phyloP scores from a whole-genome alignment of 768 basidiomycete species.

The Roridomyces roridus region DNA sequence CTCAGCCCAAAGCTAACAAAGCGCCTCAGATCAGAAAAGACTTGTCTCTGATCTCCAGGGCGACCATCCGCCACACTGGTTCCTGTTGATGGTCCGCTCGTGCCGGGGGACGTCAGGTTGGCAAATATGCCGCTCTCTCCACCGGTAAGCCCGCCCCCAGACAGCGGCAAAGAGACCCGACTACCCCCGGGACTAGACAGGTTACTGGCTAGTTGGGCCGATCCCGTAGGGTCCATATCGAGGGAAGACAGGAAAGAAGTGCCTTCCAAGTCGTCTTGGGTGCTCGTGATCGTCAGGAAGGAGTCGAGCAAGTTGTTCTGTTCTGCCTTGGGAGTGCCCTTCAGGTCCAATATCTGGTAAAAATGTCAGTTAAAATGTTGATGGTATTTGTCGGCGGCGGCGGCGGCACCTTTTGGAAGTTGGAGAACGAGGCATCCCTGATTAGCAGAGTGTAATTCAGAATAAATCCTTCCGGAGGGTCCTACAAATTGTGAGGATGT shows the following conservation, averaged over 20 bases:
- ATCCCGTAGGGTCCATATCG: slow-evolving; percentile 89
- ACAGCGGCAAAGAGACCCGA: slow-evolving; percentile 58
- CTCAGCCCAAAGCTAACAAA: slow-evolving; percentile 90
- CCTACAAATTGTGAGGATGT: slow-evolving; percentile 47
- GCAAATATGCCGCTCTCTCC: slow-evolving; percentile 63
- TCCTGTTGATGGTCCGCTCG: slow-evolving; percentile 68
- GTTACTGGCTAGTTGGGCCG: slow-evolving; percentile 52
- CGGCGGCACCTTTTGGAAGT: slow-evolving; percentile 90
- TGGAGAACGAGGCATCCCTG: slow-evolving; percentile 92
- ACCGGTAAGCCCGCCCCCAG: slow-evolving; percentile 26
- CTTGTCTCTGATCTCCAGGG: slow-evolving; percentile 64
- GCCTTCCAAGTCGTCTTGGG: slow-evolving; percentile 84
- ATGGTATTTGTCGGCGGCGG: too few species aligned
- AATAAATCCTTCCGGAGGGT: slow-evolving; percentile 93
- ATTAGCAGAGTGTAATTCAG: slow-evolving; percentile 95
- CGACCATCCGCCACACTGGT: slow-evolving; percentile 50
- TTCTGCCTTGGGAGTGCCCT: slow-evolving; percentile 85
- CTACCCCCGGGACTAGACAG: slow-evolving; percentile 72
- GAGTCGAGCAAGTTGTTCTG: slow-evolving; percentile 92
- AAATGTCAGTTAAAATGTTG: too few species aligned
- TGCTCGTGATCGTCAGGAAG: slow-evolving; percentile 93
- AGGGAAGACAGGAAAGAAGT: slow-evolving; percentile 92
- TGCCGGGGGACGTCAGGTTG: slow-evolving; percentile 64
- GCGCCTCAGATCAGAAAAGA: slow-evolving; percentile 87
- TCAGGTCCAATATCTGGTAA: slow-evolving; percentile 87